Evolutionary conservation across 768 basidiomycete species (phyloP).

Genomic region (Coprinopsis strossmayeri): DNA sequence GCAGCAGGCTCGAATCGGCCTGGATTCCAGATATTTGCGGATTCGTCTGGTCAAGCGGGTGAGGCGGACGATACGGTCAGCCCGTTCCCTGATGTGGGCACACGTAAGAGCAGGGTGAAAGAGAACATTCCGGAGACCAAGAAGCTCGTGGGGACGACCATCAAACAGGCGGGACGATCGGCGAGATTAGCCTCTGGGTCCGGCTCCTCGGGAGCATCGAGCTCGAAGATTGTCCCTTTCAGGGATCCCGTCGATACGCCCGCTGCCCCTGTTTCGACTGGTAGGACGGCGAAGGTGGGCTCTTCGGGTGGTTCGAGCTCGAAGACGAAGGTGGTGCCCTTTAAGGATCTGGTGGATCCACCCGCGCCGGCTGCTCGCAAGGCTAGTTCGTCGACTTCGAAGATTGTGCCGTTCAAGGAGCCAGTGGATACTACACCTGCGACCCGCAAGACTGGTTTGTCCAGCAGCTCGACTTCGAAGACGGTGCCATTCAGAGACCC

Average conservation of each 20-base stretch:
- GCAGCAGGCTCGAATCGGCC: conserved; percentile 41
- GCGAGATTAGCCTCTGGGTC: conserved; percentile 39
- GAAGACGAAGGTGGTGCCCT: conserved; percentile 62
- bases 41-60: conserved; percentile 50
- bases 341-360: conserved; percentile 53
- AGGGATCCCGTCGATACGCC: no score
- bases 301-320: no score
- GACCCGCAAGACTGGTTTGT: no score
- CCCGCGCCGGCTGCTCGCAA: conserved; percentile 24
- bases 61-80: conserved; percentile 35
- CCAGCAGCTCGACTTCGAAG: no score
- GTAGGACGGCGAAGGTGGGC: no score
- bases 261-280: no score
- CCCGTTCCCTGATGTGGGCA: conserved; percentile 67
- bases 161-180: conserved; percentile 55
- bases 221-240: conserved; percentile 57
- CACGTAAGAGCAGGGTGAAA: conserved; percentile 72
- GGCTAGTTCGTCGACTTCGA: conserved; percentile 33
- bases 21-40: conserved; percentile 64
- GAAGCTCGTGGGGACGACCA: conserved; percentile 60
- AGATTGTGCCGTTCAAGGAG: conserved; percentile 63
- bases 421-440: conserved; percentile 45
- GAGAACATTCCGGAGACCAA: conserved; percentile 70
- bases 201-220: conserved; percentile 19
- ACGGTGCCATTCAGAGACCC: no score